phyloP scores from a whole-genome alignment of 2,329 filamentous ascomycete species.

The Exophiala aquamarina region DNA sequence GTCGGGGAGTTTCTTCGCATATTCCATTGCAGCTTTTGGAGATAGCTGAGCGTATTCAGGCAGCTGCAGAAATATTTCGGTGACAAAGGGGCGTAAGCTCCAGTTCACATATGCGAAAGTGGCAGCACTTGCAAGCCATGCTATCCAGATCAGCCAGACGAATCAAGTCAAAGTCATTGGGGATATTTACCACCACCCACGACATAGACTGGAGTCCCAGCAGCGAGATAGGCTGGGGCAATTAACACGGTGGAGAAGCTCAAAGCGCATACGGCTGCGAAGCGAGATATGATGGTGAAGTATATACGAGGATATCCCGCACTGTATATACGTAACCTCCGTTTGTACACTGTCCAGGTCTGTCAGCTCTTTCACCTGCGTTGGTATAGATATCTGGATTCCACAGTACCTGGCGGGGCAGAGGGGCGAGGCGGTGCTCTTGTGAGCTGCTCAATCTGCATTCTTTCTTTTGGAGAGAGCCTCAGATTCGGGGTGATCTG shows the following conservation, averaged over 20 bases:
- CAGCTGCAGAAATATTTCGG: slow-evolving; percentile 68
- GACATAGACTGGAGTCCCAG: slow-evolving; percentile 36
- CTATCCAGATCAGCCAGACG: slow-evolving; percentile 15
- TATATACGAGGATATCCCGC: slow-evolving; percentile 66
- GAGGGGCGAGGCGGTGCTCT: slow-evolving; percentile 17
- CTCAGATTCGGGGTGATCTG: slow-evolving; percentile 25
- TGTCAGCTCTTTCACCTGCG: slow-evolving; percentile 4
- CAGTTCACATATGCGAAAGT: slow-evolving; percentile 66
- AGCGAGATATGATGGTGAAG: slow-evolving; percentile 68
- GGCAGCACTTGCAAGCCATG: slow-evolving; percentile 51
- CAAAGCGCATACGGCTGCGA: slow-evolving; percentile 69
- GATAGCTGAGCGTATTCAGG: slow-evolving; percentile 66
- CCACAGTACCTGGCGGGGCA: slow-evolving; percentile 1
- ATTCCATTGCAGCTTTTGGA: slow-evolving; percentile 45
- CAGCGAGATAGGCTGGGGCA: slow-evolving; percentile 56
- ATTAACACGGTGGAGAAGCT: slow-evolving; percentile 65
- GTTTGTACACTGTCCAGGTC: slow-evolving; percentile 29
- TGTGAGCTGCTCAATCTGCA: slow-evolving; percentile 29
- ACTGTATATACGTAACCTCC: slow-evolving; percentile 70
- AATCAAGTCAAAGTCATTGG: neutral
- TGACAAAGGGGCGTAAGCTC: slow-evolving; percentile 69
- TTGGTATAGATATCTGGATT: slow-evolving; percentile 14
- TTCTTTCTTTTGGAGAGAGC: slow-evolving; percentile 26
- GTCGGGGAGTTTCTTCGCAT: slow-evolving; percentile 44
- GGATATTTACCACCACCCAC: slow-evolving; percentile 18